Percentiles rank a stretch among this genome's conserved stretches.
Conservation (phyloP, 805 yeast species). For the Wickerhamiella cacticola region DNA sequence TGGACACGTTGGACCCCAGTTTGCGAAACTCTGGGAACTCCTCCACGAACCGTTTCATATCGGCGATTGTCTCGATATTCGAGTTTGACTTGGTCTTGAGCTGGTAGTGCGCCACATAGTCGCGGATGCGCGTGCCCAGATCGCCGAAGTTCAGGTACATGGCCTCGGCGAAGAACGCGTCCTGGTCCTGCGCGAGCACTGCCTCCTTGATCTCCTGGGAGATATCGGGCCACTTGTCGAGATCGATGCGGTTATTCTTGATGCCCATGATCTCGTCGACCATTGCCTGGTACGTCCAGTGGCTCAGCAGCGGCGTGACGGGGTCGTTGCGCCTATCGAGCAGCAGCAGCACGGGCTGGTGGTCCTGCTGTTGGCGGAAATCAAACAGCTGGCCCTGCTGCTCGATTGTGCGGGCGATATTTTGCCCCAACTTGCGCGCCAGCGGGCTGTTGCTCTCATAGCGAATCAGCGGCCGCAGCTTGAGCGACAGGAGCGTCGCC, state of each 20-base stretch:
- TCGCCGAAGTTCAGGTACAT: conserved; percentile 93
- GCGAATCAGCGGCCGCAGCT: conserved; percentile 65
- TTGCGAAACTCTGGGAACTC: conserved; percentile 90
- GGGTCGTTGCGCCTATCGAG: conserved; percentile 86
- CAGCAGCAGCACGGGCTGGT: conserved; percentile 61
- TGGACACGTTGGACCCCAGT: conserved; percentile 74
- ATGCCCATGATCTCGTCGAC: conserved; percentile 87
- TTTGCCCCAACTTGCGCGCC: conserved; percentile 57
- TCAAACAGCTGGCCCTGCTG: conserved; percentile 47
- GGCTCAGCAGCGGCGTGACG: conserved; percentile 77
- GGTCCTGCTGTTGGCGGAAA: conserved; percentile 42
- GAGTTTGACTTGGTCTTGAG: conserved; percentile 62
- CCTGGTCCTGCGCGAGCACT: conserved; percentile 57
- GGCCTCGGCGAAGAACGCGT: conserved; percentile 62
- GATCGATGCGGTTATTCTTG: conserved; percentile 62
- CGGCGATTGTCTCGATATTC: conserved; percentile 66
- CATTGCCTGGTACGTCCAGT: conserved; percentile 99
- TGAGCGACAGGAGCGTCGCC: conserved; percentile 58
- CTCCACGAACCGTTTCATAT: conserved; percentile 81
- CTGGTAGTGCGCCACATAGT: conserved; percentile 73
- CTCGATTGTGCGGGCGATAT: conserved; percentile 33
- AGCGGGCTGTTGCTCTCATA: conserved; percentile 59
- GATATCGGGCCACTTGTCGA: conserved; percentile 44
- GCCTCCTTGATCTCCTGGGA: conserved; percentile 50
- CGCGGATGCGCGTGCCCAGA: conserved; percentile 74